Percentiles rank a stretch among this genome's conserved stretches.
phyloP scores from a whole-genome alignment of 768 basidiomycete species.

The button mushroom (Agaricus bisporus) region DNA sequence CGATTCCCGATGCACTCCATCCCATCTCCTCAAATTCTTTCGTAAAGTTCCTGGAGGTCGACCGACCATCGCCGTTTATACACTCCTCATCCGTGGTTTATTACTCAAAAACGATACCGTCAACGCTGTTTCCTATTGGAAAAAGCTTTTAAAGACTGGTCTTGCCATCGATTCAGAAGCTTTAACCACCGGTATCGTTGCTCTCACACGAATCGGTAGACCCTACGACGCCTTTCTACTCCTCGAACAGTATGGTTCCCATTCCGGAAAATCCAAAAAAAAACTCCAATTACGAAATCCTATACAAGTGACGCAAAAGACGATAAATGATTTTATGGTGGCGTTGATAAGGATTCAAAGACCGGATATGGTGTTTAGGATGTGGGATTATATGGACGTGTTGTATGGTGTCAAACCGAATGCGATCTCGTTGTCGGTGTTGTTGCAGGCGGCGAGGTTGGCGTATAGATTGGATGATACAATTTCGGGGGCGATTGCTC shows the following conservation, averaged over 20 bases:
- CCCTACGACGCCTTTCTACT: constrained; percentile 43
- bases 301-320: constrained; percentile 13
- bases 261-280: background rate
- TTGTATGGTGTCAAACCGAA: constrained; percentile 58
- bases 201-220: constrained; percentile 36
- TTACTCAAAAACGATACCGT: constrained; percentile 32
- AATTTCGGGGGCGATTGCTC: constrained; percentile 42
- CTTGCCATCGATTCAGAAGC: constrained; percentile 38
- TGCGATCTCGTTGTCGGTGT: constrained; percentile 45
- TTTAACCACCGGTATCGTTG: constrained; percentile 44
- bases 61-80: constrained; percentile 44
- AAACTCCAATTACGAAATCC: constrained; percentile 5
- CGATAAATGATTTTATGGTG: constrained; percentile 19
- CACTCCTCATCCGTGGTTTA: constrained; percentile 48
- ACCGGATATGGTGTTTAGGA: constrained; percentile 54
- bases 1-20: constrained; percentile 21
- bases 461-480: constrained; percentile 47
- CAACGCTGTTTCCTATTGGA: constrained; percentile 39
- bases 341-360: constrained; percentile 45
- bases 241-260: constrained; percentile 34
- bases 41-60: constrained; percentile 22
- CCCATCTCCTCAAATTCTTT: constrained; percentile 12
- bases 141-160: constrained; percentile 28
- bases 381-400: constrained; percentile 62
- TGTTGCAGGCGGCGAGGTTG: constrained; percentile 56